Evolutionary conservation across 73 alveolate species (phyloP).

Genomic region (Stentor coeruleus): DNA sequence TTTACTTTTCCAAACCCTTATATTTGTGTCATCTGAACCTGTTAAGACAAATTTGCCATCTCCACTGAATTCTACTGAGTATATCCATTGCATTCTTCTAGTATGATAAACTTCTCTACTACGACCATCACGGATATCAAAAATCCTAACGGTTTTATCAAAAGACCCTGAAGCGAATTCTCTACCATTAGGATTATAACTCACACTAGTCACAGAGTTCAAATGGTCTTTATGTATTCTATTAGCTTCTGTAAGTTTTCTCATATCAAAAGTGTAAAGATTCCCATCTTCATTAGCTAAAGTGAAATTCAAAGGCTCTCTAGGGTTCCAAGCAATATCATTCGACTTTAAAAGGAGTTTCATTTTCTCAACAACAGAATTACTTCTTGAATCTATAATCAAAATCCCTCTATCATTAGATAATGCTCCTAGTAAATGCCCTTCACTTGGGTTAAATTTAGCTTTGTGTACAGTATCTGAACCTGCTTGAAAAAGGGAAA

Average conservation of each 20-base stretch:
- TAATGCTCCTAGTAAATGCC: conserved; percentile 72
- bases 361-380: conserved; percentile 84
- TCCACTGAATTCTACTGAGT: conserved; percentile 81
- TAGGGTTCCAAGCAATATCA: conserved; percentile 96
- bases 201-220: conserved; percentile 72
- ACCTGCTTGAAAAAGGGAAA: conserved; percentile 87
- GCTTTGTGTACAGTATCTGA: conserved; percentile 83
- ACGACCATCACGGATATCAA: conserved; percentile 78
- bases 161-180: conserved; percentile 97
- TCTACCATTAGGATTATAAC: conserved; percentile 90
- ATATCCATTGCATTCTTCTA: conserved; percentile 96
- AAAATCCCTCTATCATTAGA: conserved; percentile 88
- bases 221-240: conserved; percentile 97
- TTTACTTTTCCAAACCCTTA: conserved; percentile 96
- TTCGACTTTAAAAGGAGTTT: conserved; percentile 81
- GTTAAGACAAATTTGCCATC: conserved; percentile 89
- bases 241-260: conserved; percentile 86
- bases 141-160: conserved; percentile 94
- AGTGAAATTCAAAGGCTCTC: conserved; percentile 94
- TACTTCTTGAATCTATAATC: conserved; percentile 88
- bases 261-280: conserved; percentile 96
- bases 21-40: conserved; percentile 96
- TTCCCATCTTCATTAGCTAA: conserved; percentile 97
- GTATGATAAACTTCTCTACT: conserved; percentile 96
- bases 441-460: conserved; percentile 90